Evolutionary conservation across 1,284 basidiomycete genomes (phyloP), one percentile per base, ranked within the genome.

Genomic region (Cutaneotrichosporon dermatis): DNA sequence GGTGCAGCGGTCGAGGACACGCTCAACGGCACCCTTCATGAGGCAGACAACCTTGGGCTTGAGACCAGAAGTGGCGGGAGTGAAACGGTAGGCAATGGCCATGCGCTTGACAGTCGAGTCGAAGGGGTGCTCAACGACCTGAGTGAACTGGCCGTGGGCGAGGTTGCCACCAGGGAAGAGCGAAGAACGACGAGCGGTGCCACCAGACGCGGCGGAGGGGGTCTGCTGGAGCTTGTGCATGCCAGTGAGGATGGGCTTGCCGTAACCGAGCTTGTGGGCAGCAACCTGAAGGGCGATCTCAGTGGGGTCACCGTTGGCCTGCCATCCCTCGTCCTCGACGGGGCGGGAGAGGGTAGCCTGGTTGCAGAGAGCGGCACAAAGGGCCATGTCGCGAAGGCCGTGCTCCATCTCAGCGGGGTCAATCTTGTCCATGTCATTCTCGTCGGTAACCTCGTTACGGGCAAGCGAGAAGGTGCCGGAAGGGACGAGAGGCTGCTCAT

Each of bases 251-350:
- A 76, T 72, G 13, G 74, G 72, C 62, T 79, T 78, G n/a, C 77
- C 77, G 55, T 74, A 73, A 12, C 78, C 77, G 52, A 80, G 71
- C 60, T 83, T 82, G 64, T 83, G 82, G 0, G 83, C 84, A 54
- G 84, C 83, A 4, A 86, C 85, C 73, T 86, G 85, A 8, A 88
- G 80, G 1, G 85, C 85, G 45, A 84, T 80, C 69, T 85, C 83
- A 11, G 87, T 88, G 1, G 86, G 84, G 67, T 88, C 87, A 42
- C 87, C 87, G 46, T 84, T 83, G 0, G 85, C 84, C 48, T 83
- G 81, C 86, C 86, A 88, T 15, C 81, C 82, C 10, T 80, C 76
- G 37, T 66, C 74, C 5, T 66, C 74, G 25, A 67, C 63, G 39
- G 71, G 70, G 45, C 68, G 65, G 58, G 75, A 71, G 6, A 82